Percentiles rank a stretch among this genome's conserved stretches.
These are phyloP conservation scores for Tolypocladium paradoxum DNA, from an alignment of 2,329 filamentous ascomycete genomes.

Conservation along the genomic window DNA sequence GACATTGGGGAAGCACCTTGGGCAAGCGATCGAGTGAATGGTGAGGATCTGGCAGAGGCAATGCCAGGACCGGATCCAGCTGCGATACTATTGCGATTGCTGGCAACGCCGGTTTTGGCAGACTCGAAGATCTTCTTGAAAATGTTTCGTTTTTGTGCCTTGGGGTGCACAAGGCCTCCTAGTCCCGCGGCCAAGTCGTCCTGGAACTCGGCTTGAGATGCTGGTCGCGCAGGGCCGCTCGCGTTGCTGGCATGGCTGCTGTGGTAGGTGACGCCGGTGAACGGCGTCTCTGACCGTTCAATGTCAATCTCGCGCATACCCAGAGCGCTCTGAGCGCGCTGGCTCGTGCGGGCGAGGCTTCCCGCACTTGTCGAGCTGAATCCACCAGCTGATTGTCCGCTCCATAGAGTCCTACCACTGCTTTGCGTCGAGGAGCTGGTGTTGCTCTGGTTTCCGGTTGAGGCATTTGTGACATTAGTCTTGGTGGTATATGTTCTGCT, in stretches of 20 bases:
- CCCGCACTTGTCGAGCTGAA: slow-evolving; percentile 94
- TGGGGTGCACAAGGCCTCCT: slow-evolving; percentile 67
- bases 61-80: slow-evolving; percentile 33
- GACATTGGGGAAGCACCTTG: slow-evolving; percentile 34
- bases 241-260: slow-evolving; percentile 65
- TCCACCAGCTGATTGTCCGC: slow-evolving; percentile 76
- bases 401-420: slow-evolving; percentile 85
- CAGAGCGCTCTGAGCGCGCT: slow-evolving; percentile 53
- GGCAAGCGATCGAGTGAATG: slow-evolving; percentile 30
- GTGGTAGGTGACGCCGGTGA: slow-evolving; percentile 80
- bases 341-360: slow-evolving; percentile 72
- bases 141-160: slow-evolving; percentile 76
- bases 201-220: slow-evolving; percentile 55
- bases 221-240: slow-evolving; percentile 35
- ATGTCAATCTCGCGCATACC: slow-evolving; percentile 46
- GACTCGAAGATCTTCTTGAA: slow-evolving; percentile 94
- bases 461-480: slow-evolving; percentile 72
- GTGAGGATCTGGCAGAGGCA: slow-evolving; percentile 30
- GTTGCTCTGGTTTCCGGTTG: slow-evolving; percentile 58
- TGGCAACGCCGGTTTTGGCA: slow-evolving; percentile 88
- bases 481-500: slow-evolving; percentile 80
- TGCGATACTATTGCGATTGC: slow-evolving; percentile 74
- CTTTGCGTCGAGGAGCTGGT: slow-evolving; percentile 66
- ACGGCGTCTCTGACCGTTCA: slow-evolving; percentile 50
- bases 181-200: slow-evolving; percentile 59